Evolutionary conservation across 345 rosid species (phyloP).

Genomic region (Trapa bicornis): DNA sequence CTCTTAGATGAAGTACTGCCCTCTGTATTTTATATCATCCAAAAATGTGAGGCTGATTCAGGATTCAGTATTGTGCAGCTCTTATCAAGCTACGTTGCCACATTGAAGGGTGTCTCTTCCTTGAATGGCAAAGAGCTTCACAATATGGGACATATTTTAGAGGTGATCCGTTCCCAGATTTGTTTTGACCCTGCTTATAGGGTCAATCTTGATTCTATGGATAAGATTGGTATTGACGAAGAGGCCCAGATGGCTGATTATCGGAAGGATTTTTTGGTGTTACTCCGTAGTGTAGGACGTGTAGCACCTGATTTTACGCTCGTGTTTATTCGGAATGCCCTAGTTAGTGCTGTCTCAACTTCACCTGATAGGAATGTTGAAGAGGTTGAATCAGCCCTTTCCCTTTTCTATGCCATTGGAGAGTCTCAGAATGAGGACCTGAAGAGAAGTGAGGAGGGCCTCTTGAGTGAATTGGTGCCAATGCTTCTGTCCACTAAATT

Average conservation of each 20-base stretch:
- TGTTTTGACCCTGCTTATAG: conserved; percentile 61
- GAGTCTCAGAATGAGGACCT: conserved; percentile 76
- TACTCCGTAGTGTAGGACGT: conserved; percentile 68
- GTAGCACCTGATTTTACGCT: conserved; percentile 80
- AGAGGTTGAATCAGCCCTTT: conserved; percentile 92
- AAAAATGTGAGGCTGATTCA: conserved; percentile 59
- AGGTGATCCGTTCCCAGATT: conserved; percentile 68
- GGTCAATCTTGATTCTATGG: conserved; percentile 53
- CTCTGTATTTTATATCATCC: conserved; percentile 60
- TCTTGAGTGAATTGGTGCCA: conserved; percentile 57
- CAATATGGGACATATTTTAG: conserved; percentile 62
- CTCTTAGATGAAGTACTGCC: conserved; percentile 85
- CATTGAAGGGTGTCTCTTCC: conserved; percentile 65
- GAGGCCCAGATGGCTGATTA: conserved; percentile 78
- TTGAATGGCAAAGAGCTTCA: conserved; percentile 57
- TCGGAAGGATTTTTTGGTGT: conserved; percentile 73
- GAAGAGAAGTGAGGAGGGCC: conserved; percentile 53
- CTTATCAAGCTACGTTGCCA: conserved; percentile 63
- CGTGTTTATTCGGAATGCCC: conserved; percentile 58
- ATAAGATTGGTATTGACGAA: conserved; percentile 82
- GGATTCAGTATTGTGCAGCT: conserved; percentile 60
- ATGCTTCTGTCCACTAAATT: conserved; percentile 63
- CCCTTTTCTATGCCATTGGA: conserved; percentile 81
- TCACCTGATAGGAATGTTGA: conserved; percentile 61
- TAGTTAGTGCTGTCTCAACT: conserved; percentile 48